These are phyloP conservation scores for Agapanthus africanus DNA, from an alignment of 106 monocot species.

Conservation along the genomic window DNA sequence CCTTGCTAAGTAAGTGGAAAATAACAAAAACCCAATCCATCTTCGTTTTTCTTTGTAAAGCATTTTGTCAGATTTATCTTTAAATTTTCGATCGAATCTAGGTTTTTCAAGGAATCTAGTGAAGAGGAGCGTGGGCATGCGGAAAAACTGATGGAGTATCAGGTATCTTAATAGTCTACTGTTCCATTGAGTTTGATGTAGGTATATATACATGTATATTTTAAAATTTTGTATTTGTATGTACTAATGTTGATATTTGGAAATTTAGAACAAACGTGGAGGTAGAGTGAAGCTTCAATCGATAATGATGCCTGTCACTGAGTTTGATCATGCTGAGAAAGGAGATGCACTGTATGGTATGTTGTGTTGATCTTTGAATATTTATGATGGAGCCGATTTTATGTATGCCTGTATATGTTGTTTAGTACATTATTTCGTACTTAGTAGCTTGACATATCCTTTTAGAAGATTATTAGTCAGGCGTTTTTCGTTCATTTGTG, in stretches of 20 bases:
- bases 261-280: slow-evolving; percentile 60
- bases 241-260: too few species aligned
- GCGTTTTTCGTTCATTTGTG: too few species aligned
- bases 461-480: too few species aligned
- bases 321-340: slow-evolving; percentile 79
- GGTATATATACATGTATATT: too few species aligned
- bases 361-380: slow-evolving; percentile 4
- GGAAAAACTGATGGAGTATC: slow-evolving; percentile 51
- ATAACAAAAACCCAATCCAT: neutral
- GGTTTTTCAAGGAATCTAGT: slow-evolving; percentile 58
- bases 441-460: too few species aligned
- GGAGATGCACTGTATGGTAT: slow-evolving; percentile 82
- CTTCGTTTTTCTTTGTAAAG: neutral
- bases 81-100: neutral
- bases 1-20: slow-evolving; percentile 65
- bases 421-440: too few species aligned
- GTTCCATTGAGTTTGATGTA: too few species aligned
- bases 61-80: neutral
- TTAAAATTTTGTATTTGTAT: too few species aligned
- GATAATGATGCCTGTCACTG: slow-evolving; percentile 47
- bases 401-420: too few species aligned
- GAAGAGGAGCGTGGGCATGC: slow-evolving; percentile 50
- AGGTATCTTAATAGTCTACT: slow-evolving; percentile 26
- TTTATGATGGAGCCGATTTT: too few species aligned
- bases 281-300: slow-evolving; percentile 72